A percentile compares a stretch with the other conserved stretches of the same genome.
Evolutionary conservation across 805 yeast genomes (phyloP).

Genomic region (Yamadazyma insecticola): DNA sequence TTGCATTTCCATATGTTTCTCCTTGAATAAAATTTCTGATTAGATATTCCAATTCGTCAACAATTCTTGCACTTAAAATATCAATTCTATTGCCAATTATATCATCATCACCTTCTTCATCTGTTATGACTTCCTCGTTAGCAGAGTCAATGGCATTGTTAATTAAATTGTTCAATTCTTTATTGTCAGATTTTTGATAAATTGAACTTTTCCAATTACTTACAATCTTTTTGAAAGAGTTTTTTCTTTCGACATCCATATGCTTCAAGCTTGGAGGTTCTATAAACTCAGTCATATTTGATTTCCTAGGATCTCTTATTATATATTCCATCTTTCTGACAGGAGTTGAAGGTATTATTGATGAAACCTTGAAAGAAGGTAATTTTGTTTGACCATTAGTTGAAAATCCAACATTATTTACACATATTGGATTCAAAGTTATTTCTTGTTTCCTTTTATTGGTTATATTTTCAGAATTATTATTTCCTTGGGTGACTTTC

Average conservation of each 20-base stretch:
- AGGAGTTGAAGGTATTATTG: constrained; percentile 63
- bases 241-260: constrained; percentile 16
- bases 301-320: constrained; percentile 8
- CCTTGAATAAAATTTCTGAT: constrained; percentile 39
- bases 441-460: constrained; percentile 5
- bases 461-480: background rate
- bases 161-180: constrained; percentile 7
- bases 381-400: constrained; percentile 47
- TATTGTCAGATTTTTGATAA: constrained; percentile 11
- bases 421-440: constrained; percentile 7
- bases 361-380: constrained; percentile 43
- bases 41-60: constrained; percentile 60
- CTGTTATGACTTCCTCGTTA: constrained; percentile 6
- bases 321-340: constrained; percentile 52
- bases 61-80: constrained; percentile 63
- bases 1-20: constrained; percentile 14
- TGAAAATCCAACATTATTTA: constrained; percentile 37
- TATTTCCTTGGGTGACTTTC: constrained; percentile 11
- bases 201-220: constrained; percentile 40
- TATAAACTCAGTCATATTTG: background rate
- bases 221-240: constrained; percentile 32
- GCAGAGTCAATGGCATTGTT: constrained; percentile 16
- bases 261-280: background rate
- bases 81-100: constrained; percentile 45
- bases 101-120: constrained; percentile 8